Conservation (phyloP, 1,139 yeast genomes). For the Pichia sp. region DNA sequence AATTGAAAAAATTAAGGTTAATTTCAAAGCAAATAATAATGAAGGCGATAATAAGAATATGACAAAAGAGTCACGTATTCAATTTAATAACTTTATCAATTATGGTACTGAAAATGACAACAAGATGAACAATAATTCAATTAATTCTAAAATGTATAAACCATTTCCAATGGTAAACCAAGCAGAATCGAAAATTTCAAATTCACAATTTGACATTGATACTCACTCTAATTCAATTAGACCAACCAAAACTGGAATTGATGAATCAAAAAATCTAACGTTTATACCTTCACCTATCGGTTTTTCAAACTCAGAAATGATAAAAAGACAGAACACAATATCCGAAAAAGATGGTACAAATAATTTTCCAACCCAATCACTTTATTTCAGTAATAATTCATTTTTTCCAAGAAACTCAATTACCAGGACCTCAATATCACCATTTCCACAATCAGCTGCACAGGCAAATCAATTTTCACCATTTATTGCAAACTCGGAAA, state of each 20-base stretch:
- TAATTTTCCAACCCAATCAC: neutral
- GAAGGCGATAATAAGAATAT: conserved; percentile 22
- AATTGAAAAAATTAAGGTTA: conserved; percentile 38
- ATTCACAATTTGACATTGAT: neutral
- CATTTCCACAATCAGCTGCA: neutral
- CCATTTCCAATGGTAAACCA: neutral
- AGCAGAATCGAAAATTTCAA: neutral
- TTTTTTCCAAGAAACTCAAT: neutral
- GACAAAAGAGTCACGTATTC: conserved; percentile 23
- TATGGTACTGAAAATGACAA: conserved; percentile 11
- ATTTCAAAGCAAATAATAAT: conserved; percentile 18
- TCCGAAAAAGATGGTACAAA: neutral
- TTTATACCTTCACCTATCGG: conserved; percentile 20
- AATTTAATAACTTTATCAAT: conserved; percentile 24
- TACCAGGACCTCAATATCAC: neutral
- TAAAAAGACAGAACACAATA: neutral
- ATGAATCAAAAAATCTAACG: neutral
- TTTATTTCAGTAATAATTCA: neutral
- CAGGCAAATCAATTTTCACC: neutral
- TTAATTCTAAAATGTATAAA: neutral
- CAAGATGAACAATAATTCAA: neutral
- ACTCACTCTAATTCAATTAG: neutral
- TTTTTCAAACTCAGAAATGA: conserved; percentile 11
- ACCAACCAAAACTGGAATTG: neutral
- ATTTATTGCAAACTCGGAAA: neutral